Percentiles rank a stretch among this genome's conserved stretches.
Conservation (phyloP, 1,284 basidiomycete species). For the Leccinum pachyderme region DNA sequence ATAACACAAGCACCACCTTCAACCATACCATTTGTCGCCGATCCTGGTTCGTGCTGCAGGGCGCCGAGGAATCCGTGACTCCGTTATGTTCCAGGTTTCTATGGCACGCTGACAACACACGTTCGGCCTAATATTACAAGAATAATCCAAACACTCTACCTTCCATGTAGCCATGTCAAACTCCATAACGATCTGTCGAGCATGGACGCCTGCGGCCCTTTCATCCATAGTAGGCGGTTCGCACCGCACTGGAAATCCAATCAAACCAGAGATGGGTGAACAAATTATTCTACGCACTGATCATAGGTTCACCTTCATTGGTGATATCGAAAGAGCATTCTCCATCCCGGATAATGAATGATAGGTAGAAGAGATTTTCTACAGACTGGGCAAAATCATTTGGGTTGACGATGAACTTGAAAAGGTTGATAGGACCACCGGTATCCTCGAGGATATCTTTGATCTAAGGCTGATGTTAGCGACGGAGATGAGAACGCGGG, state of each 20-base stretch:
- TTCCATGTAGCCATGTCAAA: conserved; percentile 82
- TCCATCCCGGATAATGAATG: conserved; percentile 86
- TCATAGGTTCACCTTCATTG: conserved; percentile 66
- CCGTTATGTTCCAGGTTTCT: conserved; percentile 73
- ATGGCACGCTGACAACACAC: conserved; percentile 61
- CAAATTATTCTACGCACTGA: conserved; percentile 50
- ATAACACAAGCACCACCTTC: neutral
- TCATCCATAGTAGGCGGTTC: conserved; percentile 65
- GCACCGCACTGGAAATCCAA: conserved; percentile 48
- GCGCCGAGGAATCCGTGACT: conserved; percentile 66
- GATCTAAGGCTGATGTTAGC: conserved; percentile 40
- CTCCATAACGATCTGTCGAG: conserved; percentile 83
- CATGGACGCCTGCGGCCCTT: conserved; percentile 60
- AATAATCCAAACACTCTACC: conserved; percentile 43
- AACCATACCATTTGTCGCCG: conserved; percentile 71
- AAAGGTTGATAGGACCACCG: conserved; percentile 62
- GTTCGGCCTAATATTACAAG: neutral
- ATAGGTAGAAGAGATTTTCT: conserved; percentile 91
- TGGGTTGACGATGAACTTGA: conserved; percentile 85
- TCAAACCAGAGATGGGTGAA: conserved; percentile 1
- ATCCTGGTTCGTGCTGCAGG: conserved; percentile 51
- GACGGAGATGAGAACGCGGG: neutral
- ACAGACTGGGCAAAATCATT: conserved; percentile 87
- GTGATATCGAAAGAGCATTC: conserved; percentile 68
- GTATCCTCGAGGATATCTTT: conserved; percentile 50